These are phyloP conservation scores for Claviceps pusilla DNA, from an alignment of 2,329 filamentous ascomycete genomes.

Conservation along the genomic window DNA sequence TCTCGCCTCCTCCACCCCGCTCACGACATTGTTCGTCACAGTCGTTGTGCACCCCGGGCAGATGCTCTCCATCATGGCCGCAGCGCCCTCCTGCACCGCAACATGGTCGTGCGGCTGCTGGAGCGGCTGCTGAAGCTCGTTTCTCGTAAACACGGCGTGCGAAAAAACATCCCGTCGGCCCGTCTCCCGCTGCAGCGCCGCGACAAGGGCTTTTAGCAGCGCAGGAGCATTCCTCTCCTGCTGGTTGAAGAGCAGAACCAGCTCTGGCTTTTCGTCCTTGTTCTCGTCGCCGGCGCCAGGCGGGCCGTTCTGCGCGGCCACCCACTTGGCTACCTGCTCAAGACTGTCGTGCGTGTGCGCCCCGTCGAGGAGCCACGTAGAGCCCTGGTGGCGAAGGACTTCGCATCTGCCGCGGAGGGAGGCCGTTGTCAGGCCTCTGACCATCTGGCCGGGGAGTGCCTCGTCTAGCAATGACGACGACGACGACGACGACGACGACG, in stretches of 20 bases:
- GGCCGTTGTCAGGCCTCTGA: conserved; percentile 49
- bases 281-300: background rate
- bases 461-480: background rate
- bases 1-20: conserved; percentile 47
- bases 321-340: conserved; percentile 62
- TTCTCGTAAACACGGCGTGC: conserved; percentile 68
- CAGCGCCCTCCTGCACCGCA: conserved; percentile 53
- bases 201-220: conserved; percentile 48
- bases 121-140: conserved; percentile 29
- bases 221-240: conserved; percentile 63
- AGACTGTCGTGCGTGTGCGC: conserved; percentile 81
- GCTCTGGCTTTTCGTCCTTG: conserved; percentile 14
- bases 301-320: conserved; percentile 27
- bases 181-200: conserved; percentile 30
- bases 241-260: conserved; percentile 77
- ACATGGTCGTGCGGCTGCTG: conserved; percentile 13
- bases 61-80: conserved; percentile 41
- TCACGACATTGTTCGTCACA: conserved; percentile 54
- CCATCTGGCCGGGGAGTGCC: conserved; percentile 30
- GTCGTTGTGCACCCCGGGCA: conserved; percentile 30
- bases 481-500: background rate
- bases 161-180: conserved; percentile 39
- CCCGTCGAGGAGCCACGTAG: conserved; percentile 72
- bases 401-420: conserved; percentile 67
- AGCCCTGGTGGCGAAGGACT: conserved; percentile 33